These are phyloP conservation scores for Phytophthora palmivora DNA, from an alignment of 352 stramenopile species.

Conservation along the genomic window DNA sequence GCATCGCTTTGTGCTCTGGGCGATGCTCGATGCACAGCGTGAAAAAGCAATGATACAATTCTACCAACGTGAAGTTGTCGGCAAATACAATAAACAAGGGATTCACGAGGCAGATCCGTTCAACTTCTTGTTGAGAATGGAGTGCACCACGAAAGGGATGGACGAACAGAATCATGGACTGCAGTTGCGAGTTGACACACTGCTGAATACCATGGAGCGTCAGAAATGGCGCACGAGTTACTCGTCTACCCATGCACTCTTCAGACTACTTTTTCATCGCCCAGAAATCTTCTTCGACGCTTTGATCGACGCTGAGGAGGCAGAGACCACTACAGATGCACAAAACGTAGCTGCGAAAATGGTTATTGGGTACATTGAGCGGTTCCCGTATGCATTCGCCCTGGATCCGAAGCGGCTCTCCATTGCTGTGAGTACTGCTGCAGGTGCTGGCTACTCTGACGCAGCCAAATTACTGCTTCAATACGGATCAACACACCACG, in stretches of 20 bases:
- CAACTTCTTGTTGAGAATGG: slow-evolving; percentile 71
- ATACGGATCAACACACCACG: slow-evolving; percentile 44
- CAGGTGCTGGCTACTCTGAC: slow-evolving; percentile 40
- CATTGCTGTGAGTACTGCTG: slow-evolving; percentile 63
- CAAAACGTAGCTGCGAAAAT: slow-evolving; percentile 25
- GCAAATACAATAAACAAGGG: slow-evolving; percentile 46
- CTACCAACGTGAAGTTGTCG: slow-evolving; percentile 54
- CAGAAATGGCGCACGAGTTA: slow-evolving; percentile 57
- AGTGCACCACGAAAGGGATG: slow-evolving; percentile 59
- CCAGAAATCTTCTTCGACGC: slow-evolving; percentile 50
- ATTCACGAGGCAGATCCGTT: slow-evolving; percentile 68
- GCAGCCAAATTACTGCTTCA: slow-evolving; percentile 53
- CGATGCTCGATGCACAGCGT: slow-evolving; percentile 49
- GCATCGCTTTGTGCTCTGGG: slow-evolving; percentile 70
- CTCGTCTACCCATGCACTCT: slow-evolving; percentile 65
- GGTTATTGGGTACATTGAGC: slow-evolving; percentile 57
- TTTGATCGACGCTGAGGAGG: background rate
- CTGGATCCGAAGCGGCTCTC: slow-evolving; percentile 64
- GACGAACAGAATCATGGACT: slow-evolving; percentile 40
- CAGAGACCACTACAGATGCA: background rate
- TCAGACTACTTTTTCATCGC: slow-evolving; percentile 66
- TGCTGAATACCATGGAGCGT: slow-evolving; percentile 52
- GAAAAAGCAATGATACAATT: slow-evolving; percentile 44
- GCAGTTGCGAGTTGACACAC: slow-evolving; percentile 47
- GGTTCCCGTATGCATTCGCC: slow-evolving; percentile 46